Base-by-base conservation (phyloP, 1,284 basidiomycete species). In the Grifola frondosa region DNA sequence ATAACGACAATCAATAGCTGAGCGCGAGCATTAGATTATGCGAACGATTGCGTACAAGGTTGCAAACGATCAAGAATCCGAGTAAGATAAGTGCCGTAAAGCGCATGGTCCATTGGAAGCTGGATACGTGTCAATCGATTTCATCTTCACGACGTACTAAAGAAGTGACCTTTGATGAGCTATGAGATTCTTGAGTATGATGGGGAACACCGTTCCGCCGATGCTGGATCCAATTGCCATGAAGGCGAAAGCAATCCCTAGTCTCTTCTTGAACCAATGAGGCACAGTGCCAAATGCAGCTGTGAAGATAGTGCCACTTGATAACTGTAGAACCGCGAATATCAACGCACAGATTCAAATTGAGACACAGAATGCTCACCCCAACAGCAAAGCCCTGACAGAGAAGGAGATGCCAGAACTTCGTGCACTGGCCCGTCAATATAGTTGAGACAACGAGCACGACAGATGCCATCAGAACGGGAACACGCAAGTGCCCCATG, bases 21-120 rank as follows among this genome's bases (percentile, higher is more conserved):
- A n/a, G n/a, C n/a, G n/a, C n/a, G n/a, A n/a, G n/a, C n/a, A n/a
- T 8, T 8, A 19, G 16, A 26, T 19, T 39, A 53, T 55, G 56
- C 11, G 44, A 68, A 65, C 7, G 8, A 15, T 9, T 13, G 46
- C 50, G 19, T 25, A 54, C 55, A 26, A 80, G 32, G 57, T 78
- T 80, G 4, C 73, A 66, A 4, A 73, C 53, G 6, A 68, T 61
- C 4, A 79, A 59, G 2, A 64, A 58, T 16, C 66, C 50, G 0
- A 79, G 39, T 1, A 80, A 54, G 15, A 82, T 74, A 47, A 81
- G 76, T 0, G 69, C 80, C 17, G 77, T 61, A 28, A 78, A 73
- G 20, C 80, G 69, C 69, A 82, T 76, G 1, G 78, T 79, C 80
- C 80, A 82, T 40, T 64, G 59, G 54, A 81, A 81, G n/a, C 79